Evolutionary conservation across 768 basidiomycete species (phyloP).

Genomic region (Psilocybe cubensis): DNA sequence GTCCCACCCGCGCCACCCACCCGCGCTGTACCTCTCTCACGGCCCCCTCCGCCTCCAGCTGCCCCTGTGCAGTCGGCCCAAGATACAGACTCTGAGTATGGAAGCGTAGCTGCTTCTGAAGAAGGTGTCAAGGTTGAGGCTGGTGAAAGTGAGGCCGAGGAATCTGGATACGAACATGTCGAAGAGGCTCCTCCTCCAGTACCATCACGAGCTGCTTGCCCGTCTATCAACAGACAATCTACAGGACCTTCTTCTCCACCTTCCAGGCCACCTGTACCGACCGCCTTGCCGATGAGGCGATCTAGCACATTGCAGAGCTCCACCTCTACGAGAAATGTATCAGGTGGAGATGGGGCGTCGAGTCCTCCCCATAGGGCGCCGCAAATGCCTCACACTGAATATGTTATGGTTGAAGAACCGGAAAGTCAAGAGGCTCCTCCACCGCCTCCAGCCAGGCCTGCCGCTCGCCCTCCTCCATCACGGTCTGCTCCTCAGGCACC

Average conservation of each 20-base stretch:
- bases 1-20: conserved; percentile 17
- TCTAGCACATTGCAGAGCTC: conserved; percentile 36
- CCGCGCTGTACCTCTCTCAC: conserved; percentile 27
- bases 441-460: conserved; percentile 51
- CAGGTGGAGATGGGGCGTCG: conserved; percentile 27
- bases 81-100: conserved; percentile 48
- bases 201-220: conserved; percentile 46
- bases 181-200: conserved; percentile 58
- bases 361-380: conserved; percentile 23
- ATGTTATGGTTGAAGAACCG: conserved; percentile 67
- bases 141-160: conserved; percentile 76
- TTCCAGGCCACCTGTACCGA: conserved; percentile 54
- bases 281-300: conserved; percentile 39
- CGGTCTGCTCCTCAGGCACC: conserved; percentile 34
- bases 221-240: conserved; percentile 25
- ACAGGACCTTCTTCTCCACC: conserved; percentile 35
- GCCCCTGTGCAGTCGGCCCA: no score
- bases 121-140: conserved; percentile 69
- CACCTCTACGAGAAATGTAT: conserved; percentile 41
- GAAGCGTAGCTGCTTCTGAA: conserved; percentile 45
- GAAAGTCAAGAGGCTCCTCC: conserved; percentile 40
- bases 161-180: conserved; percentile 61
- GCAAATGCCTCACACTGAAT: conserved; percentile 46
- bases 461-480: conserved; percentile 43
- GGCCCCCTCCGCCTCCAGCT: conserved; percentile 29